phyloP scores from a whole-genome alignment of 176 grass and related monocot genomes.

The Urochloa ruziziensis region DNA sequence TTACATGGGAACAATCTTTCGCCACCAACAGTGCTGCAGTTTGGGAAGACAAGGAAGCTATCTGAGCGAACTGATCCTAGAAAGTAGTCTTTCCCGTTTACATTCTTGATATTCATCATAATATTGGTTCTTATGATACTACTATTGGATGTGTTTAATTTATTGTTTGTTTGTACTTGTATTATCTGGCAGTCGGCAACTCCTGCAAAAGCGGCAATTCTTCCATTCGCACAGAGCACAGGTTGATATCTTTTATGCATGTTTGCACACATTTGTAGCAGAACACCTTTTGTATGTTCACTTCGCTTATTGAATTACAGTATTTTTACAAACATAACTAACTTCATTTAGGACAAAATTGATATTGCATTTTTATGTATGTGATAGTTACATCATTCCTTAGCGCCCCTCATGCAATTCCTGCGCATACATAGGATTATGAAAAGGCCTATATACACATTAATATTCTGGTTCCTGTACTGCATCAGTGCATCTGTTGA shows the following conservation, averaged over 20 bases:
- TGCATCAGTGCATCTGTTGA: not conserved
- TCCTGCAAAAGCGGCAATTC: conserved; percentile 92
- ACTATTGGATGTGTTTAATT: conserved; percentile 12
- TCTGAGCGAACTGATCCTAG: conserved; percentile 94
- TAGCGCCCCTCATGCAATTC: not conserved
- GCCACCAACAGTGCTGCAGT: conserved; percentile 81
- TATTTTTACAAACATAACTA: not conserved
- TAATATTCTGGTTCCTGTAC: not conserved
- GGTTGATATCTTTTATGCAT: conserved; percentile 44
- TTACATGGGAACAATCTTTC: conserved; percentile 67
- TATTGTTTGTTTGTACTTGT: conserved; percentile 27
- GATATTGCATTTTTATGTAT: conserved; percentile 8
- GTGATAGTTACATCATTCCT: conserved; percentile 12
- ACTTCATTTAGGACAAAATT: not conserved
- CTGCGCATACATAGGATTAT: not conserved
- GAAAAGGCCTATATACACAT: not conserved
- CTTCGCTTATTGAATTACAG: not conserved
- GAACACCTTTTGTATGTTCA: not conserved
- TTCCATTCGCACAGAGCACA: conserved; percentile 98
- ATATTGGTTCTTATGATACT: not conserved
- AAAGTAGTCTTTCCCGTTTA: conserved; percentile 60
- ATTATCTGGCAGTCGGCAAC: conserved; percentile 67
- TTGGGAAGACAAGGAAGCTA: conserved; percentile 91
- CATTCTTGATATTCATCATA: conserved; percentile 6
- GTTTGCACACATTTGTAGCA: conserved; percentile 9